Base-by-base conservation (phyloP, 192 early-diverging fungal species). In the Entophlyctis helioformis region DNA sequence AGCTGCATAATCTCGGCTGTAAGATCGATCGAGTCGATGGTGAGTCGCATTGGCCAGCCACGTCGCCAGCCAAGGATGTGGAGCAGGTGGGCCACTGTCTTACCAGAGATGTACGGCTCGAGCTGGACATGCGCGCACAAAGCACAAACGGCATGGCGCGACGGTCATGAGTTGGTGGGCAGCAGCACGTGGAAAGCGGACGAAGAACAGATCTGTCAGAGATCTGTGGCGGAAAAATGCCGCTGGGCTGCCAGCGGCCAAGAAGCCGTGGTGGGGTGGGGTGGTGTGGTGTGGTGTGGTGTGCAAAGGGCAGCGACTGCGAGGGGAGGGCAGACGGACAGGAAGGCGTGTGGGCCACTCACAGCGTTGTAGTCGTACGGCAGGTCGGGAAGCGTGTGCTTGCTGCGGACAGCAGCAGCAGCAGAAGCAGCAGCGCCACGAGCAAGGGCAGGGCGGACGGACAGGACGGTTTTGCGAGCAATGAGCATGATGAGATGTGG, bases 1-100 rank as follows among this genome's bases (percentile, higher is more conserved):
- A 96, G 60, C 50, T 83, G 53, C 90, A 96, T 93, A 59, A 94
- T 96, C 58, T 96, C 87, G 37, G 78, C 78, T 32, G 22, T 32
- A 19, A 23, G 38, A 25, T 15, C 12, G 16, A 46, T 20, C 16
- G 42, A 33, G 15, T 26, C 51, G 11, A 52, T 23, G 13, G 13
- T 13, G 31, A 46, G 9, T 18, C 7, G 37, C 42, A 36, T 1
- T 46, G 19, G 16, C 27, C n/a, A 3, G 16, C 15, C 34, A 26
- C 45, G 26, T 31, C 21, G n/a, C n/a, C n/a, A 21, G 44, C 4
- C 6, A 45, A n/a, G 7, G 18, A 3, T 7, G 26, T 26, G 3
- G 15, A 5, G 16, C 41, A 18, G n/a, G 27, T 13, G 39, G 12
- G n/a, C 24, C 18, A 3, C 20, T 6, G 6, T 22, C 32, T 46